These are phyloP conservation scores for Ceratorhiza oryzae-sativae DNA, from an alignment of 1,284 basidiomycete genomes.

Conservation along the genomic window DNA sequence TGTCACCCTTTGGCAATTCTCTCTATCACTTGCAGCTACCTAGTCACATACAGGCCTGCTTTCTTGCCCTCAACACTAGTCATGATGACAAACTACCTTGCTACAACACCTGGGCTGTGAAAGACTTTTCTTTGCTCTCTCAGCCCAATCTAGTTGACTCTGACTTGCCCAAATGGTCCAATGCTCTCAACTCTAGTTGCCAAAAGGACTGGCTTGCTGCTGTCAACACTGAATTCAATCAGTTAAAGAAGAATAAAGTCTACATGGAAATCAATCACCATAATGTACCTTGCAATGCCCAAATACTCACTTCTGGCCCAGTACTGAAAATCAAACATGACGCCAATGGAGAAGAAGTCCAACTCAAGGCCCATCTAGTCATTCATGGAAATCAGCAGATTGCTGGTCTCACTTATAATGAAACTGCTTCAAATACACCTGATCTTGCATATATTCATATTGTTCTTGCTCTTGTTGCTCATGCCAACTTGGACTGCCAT, in stretches of 20 bases:
- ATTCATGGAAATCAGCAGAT: constrained; percentile 2
- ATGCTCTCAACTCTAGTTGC: background rate
- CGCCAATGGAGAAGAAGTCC: background rate
- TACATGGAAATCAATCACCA: background rate
- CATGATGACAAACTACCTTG: background rate
- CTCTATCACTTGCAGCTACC: background rate
- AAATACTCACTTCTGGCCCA: background rate
- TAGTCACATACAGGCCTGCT: background rate
- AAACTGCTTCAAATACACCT: too few species aligned
- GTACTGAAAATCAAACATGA: background rate
- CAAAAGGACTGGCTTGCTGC: background rate
- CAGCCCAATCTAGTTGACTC: background rate
- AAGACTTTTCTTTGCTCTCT: background rate
- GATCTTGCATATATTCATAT: too few species aligned
- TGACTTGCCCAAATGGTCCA: background rate
- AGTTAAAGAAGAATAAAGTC: background rate
- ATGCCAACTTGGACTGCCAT: too few species aligned
- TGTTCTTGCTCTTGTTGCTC: too few species aligned
- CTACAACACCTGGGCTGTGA: background rate
- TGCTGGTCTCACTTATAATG: too few species aligned
- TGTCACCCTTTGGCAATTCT: background rate
- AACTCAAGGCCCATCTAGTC: background rate
- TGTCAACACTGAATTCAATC: background rate
- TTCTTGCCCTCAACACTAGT: background rate
- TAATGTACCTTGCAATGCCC: background rate